phyloP scores from a whole-genome alignment of 2,329 filamentous ascomycete species.

The Aspergillus fumigatiaffinis region DNA sequence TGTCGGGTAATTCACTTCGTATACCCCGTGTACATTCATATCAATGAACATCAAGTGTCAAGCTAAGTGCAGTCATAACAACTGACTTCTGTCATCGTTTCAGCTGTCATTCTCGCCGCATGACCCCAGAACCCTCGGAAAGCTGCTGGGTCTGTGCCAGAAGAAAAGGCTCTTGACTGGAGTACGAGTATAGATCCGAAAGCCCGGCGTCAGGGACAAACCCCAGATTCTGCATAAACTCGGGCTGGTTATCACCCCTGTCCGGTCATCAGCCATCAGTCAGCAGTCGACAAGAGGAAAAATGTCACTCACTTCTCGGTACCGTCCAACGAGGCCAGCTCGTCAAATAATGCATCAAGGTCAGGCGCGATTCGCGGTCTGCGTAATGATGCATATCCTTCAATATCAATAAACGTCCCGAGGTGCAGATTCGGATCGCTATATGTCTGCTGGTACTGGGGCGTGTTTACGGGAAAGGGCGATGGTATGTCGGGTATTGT shows the following conservation, averaged over 20 bases:
- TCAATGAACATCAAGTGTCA: too few relatives aligned
- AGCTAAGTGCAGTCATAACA: too few relatives aligned
- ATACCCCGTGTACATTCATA: too few relatives aligned
- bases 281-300: conserved; percentile 3
- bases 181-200: conserved; percentile 35
- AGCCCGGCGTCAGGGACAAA: conserved; percentile 35
- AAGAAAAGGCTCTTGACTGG: conserved; percentile 32
- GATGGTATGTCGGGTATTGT: conserved; percentile 22
- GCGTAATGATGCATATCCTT: conserved; percentile 24
- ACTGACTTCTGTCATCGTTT: too few relatives aligned
- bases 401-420: conserved; percentile 27
- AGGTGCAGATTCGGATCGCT: conserved; percentile 26
- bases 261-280: background rate
- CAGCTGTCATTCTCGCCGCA: conserved; percentile 10
- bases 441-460: conserved; percentile 25
- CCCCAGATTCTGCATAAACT: conserved; percentile 39
- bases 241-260: conserved; percentile 32
- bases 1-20: too few relatives aligned
- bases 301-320: conserved; percentile 41
- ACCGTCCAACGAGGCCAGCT: conserved; percentile 55
- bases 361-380: conserved; percentile 33
- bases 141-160: conserved; percentile 28
- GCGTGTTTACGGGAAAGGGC: conserved; percentile 16
- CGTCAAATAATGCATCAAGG: conserved; percentile 53
- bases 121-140: conserved; percentile 13